Base-by-base conservation (phyloP, 805 yeast genomes). In the Saturnispora bothae region DNA sequence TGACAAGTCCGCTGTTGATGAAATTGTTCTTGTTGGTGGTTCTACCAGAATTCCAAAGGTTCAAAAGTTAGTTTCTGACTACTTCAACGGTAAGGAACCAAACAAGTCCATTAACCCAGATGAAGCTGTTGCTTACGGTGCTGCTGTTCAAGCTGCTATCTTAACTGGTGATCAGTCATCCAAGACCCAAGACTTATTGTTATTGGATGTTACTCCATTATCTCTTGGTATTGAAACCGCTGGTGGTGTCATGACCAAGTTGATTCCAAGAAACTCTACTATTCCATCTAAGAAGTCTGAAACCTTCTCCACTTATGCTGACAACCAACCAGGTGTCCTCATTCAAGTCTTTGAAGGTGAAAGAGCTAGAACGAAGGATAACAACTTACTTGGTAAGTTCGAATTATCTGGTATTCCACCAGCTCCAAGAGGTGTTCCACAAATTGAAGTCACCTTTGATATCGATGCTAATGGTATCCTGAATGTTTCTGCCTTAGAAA, bases 121-220 rank as follows among this genome's bases (percentile, higher is more conserved):
- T 73, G 96, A 86, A 71, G 96, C 96, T 58, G 96, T 86, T 66
- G 96, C 96, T 59, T 86, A 86, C 70, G 96, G 96, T 80, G 96
- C 96, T 53, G 96, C 96, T 47, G 96, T 86, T 52, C 96, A 86
- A 73, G 96, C 95, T 51, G 96, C 96, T 52, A 86, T 86, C 60
- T 76, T 86, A 61, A 77, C 95, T 45, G 96, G 96, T 70, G 96
- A 86, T 68, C 79, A 89, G 52, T 86, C 96, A 30, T 78, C 95
- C 46, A 85, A 85, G 81, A 88, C 96, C 45, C 95, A 86, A 72
- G 96, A 86, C 65, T 72, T 86, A 64, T 71, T 89, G 61, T 74
- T 88, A 59, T 76, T 89, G 62, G 97, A 88, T 76, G 96, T 88
- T 64, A 94, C 96, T 57, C 96, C 97, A 39, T 65, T 82, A 56